Evolutionary conservation across 2,329 filamentous ascomycete genomes (phyloP), one percentile per base, ranked within the genome.

Genomic region (Diaporthe eres): DNA sequence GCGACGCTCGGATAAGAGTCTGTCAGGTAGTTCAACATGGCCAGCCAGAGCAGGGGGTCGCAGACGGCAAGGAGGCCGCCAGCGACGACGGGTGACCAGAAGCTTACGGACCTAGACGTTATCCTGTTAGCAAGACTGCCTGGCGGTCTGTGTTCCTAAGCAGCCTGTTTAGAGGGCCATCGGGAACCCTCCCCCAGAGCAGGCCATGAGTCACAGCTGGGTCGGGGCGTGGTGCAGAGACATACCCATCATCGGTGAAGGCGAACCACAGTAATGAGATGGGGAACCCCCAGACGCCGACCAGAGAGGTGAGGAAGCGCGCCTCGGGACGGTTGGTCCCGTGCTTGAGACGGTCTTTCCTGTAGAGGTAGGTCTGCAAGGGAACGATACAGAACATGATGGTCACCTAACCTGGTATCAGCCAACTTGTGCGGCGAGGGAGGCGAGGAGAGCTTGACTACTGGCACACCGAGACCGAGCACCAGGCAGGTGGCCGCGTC

Each of bases 11-110:
- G 84, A 70, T 86, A 86, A 6, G 83, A 81, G 78, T 86, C 84
- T 42, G 84, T 84, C 63, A 86, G 84, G 77, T 86, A 86, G 71
- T 84, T 86, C 60, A 86, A 78, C 85, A 86, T 86, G 67, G 80
- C 79, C n/a, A 86, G 80, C 84, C 84, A 86, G 6, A 86, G 80
- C n/a, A 86, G 76, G 12, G 85, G 84, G 76, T 86, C 84, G 39
- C 83, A 84, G 76, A 86, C 84, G 10, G 84, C 85, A 25, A 86
- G 80, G 10, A 86, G 77, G 13, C 77, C 83, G 47, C 85, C 85
- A 10, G 85, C 84, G 5, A 85, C 78, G 55, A 86, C 80, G 13
- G 85, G 85, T 3, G 82, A 85, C 85, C 85, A 86, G 77, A 82
- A 86, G 9, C 42, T 75, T 79, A 84, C 2, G 63, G 63, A 68